phyloP scores from a whole-genome alignment of 2,329 filamentous ascomycete species.

The Fusarium sp. region DNA sequence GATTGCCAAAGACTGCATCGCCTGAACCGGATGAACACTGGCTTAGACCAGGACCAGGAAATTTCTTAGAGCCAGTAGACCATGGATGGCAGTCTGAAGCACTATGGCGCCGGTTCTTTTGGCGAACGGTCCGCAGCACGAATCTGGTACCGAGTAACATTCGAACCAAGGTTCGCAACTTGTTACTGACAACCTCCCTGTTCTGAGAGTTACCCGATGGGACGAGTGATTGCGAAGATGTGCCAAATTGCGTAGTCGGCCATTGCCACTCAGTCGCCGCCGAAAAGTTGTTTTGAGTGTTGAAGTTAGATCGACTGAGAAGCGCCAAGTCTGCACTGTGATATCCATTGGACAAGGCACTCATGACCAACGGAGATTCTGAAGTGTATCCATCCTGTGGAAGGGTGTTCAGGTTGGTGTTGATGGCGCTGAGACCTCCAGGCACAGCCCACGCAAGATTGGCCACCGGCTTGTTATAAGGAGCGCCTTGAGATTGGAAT shows the following conservation, averaged over 20 bases:
- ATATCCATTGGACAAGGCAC: constrained; percentile 7
- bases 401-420: constrained; percentile 9
- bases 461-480: constrained; percentile 8
- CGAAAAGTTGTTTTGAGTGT: background rate
- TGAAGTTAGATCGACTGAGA: constrained; percentile 1
- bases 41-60: background rate
- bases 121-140: constrained; percentile 5
- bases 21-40: background rate
- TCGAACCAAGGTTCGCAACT: constrained; percentile 8
- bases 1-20: background rate
- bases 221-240: background rate
- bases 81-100: constrained; percentile 7
- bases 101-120: constrained; percentile 3
- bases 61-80: background rate
- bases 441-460: constrained; percentile 18
- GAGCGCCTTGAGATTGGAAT: constrained; percentile 1
- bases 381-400: constrained; percentile 14
- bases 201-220: background rate
- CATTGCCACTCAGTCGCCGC: background rate
- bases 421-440: constrained; percentile 7
- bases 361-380: constrained; percentile 10
- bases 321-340: background rate
- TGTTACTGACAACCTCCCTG: constrained; percentile 4
- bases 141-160: constrained; percentile 14
- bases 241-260: background rate